Evolutionary conservation across 1,284 basidiomycete species (phyloP), one percentile per base, ranked within the genome.

Genomic region (Trichosporon faecale): DNA sequence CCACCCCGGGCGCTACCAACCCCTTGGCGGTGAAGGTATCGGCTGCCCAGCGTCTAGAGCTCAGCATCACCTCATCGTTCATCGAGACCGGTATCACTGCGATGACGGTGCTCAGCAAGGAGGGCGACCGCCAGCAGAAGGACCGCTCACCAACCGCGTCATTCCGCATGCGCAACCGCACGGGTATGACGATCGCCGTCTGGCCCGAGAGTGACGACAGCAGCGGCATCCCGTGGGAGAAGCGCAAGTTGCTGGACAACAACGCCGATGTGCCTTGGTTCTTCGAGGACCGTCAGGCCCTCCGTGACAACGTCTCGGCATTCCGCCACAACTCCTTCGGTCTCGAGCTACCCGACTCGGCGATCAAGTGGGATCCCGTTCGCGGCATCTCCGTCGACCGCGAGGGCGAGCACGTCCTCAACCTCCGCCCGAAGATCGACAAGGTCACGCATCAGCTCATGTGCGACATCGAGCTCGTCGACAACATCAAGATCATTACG

Each of bases 401-500:
- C 61, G 96, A 98, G 83, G 97, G 98, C 68, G 94, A 98, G 82
- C 95, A 90, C 78, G 88, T 93, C 16, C 94, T 96, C 80, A 88
- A 90, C 6, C 86, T 99, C 37, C 89, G 93, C 8, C 95, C 97
- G 7, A 88, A 90, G 74, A 86, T 88, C 31, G 85, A 88, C 85
- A 91, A 91, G 80, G 90, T 92, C 70, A 87, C 89, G 3, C 90
- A 93, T 80, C 91, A 95, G 49, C 82, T 99, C 55, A 87, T 97
- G 25, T 97, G 93, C 81, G 95, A 98, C 76, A 90, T 99, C 73
- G 91, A 89, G 75, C 89, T 99, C 33, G 88, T 93, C 78, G 90
- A 97, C 80, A 98, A 95, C 78, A 91, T 97, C 81, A 99, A 99
- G 85, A 85, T 97, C 72, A 93, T 99, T 73, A 98, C 94, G 0